phyloP scores from a whole-genome alignment of 2,329 filamentous ascomycete genomes.

The Raffaelea arxii region DNA sequence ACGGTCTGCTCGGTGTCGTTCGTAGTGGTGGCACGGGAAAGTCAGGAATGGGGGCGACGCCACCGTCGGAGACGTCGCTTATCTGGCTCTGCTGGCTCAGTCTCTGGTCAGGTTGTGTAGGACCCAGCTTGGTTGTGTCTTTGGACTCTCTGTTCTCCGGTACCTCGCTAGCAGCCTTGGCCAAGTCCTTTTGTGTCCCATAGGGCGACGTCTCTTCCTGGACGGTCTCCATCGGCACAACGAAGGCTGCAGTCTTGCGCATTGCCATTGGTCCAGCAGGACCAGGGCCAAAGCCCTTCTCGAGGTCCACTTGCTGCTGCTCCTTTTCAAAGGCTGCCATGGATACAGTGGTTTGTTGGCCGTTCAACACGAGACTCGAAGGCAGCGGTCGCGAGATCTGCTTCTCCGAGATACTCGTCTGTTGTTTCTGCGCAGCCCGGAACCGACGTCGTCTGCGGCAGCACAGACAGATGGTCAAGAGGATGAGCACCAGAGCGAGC shows the following conservation, averaged over 20 bases:
- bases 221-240: no score
- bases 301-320: no score
- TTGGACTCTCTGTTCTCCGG: neutral
- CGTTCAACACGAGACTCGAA: conserved; percentile 18
- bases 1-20: neutral
- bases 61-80: no score
- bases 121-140: no score
- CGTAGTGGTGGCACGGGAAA: conserved; percentile 9
- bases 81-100: neutral
- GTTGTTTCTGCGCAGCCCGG: neutral
- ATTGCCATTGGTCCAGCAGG: no score
- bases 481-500: conserved; percentile 22
- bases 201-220: neutral
- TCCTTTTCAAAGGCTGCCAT: no score
- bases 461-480: conserved; percentile 17
- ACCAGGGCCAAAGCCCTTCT: no score
- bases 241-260: no score
- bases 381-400: conserved; percentile 23
- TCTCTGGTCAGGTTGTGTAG: neutral
- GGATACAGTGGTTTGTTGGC: no score
- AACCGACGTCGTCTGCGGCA: conserved; percentile 16
- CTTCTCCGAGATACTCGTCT: conserved; percentile 11
- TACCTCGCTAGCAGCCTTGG: no score
- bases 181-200: neutral
- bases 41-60: conserved; percentile 4